Base-by-base conservation (phyloP, 805 yeast species). In the Starmerella bombicola region DNA sequence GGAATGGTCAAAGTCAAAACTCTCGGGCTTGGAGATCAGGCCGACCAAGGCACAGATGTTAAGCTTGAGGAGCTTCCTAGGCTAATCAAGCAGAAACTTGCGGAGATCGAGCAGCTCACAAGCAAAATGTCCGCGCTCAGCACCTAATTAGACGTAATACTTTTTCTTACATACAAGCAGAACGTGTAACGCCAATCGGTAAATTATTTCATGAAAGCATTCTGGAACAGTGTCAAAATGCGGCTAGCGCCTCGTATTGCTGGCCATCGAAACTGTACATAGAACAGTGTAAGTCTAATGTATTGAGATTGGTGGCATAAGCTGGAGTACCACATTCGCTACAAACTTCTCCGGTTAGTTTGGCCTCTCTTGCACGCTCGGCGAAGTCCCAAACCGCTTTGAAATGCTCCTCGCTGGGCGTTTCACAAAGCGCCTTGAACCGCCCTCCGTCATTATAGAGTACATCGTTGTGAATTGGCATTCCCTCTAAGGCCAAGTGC, bases 381-480 rank as follows among this genome's bases (percentile, higher is more conserved):
- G 42, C 23, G 19, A 21, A 33, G 18, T 26, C 28, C 33, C 34
- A 29, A 1, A 45, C 37, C 5, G 26, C 41, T 10, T 33, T 37
- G 33, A 52, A 53, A 29, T 43, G 40, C 5, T 29, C 29, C 32
- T 41, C 38, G 2, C 41, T 15, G 3, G 53, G 53, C 7, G 43
- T 42, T 10, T 5, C 8, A 30, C 41, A 41, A 9, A 54, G 43
- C 4, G 17, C 7, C 5, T 15, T 16, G 22, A 35, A 40, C 33
- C 35, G 36, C 13, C 45, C 38, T 5, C 43, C 47, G 23, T 52
- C 51, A 5, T 85, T 74, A 55, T 85, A 88, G 2, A 85, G 66
- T 2, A 93, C 93, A 58, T 88, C 98, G 55, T 91, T 85, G 2
- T 77, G 81, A 32, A 88, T 88, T 0, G 97, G 95, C 54, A 66